Evolutionary conservation across 768 basidiomycete genomes (phyloP).

Genomic region (Calocera viscosa): DNA sequence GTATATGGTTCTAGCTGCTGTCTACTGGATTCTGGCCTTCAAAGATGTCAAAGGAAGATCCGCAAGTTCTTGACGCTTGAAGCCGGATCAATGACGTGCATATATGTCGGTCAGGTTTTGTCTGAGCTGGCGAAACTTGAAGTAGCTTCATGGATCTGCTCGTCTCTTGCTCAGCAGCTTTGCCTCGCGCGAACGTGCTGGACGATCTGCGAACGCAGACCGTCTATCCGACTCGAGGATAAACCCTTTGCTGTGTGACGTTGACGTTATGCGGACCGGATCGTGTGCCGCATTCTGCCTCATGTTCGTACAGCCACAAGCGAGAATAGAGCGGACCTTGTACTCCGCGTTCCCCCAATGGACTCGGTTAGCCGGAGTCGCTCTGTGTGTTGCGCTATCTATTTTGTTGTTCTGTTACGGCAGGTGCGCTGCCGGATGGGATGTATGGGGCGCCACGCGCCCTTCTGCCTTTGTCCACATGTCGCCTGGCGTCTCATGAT

Average conservation of each 20-base stretch:
- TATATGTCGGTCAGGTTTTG: too few species aligned
- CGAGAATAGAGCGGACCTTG: background rate
- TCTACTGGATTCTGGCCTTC: background rate
- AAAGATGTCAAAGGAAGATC: too few species aligned
- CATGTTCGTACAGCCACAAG: slow-evolving; percentile 6
- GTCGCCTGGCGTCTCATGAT: background rate
- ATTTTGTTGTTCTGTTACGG: background rate
- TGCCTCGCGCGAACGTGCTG: background rate
- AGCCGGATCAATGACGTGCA: too few species aligned
- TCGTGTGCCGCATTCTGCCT: background rate
- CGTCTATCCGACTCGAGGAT: background rate
- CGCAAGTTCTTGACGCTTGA: too few species aligned
- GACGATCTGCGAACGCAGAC: background rate
- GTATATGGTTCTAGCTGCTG: background rate
- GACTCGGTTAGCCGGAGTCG: background rate
- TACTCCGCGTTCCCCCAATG: background rate
- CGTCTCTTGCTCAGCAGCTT: background rate
- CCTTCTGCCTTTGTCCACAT: slow-evolving; percentile 2
- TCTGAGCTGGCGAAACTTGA: too few species aligned
- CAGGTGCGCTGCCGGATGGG: background rate
- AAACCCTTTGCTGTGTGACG: background rate
- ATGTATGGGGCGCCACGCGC: background rate
- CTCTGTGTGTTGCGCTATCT: background rate
- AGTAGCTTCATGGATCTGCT: background rate
- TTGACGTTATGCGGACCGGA: background rate